phyloP scores from a whole-genome alignment of 345 rosid genomes.

The Firmiana major region DNA sequence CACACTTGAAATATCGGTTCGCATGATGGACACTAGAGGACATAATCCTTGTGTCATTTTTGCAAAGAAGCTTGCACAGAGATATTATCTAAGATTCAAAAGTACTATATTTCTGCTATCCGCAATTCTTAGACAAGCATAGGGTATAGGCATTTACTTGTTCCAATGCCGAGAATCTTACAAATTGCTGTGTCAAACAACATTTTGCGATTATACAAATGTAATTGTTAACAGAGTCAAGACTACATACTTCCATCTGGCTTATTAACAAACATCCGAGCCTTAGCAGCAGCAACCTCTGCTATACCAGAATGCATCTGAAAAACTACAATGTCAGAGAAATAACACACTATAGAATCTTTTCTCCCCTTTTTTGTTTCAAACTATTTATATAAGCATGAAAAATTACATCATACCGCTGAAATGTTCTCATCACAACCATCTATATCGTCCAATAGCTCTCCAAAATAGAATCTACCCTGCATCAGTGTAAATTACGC shows the following conservation, averaged over 20 bases:
- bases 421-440: conserved; percentile 70
- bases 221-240: neutral
- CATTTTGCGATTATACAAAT: neutral
- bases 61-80: neutral
- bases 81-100: neutral
- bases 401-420: conserved; percentile 46
- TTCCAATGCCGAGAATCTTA: neutral
- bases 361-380: neutral
- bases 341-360: conserved; percentile 5
- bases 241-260: conserved; percentile 85
- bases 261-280: conserved; percentile 86
- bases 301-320: conserved; percentile 93
- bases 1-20: neutral
- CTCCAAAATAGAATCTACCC: conserved; percentile 95
- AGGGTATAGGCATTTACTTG: neutral
- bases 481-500: conserved; percentile 32
- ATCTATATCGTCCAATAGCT: conserved; percentile 51
- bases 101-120: neutral
- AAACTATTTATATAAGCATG: conserved; percentile 12
- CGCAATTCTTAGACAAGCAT: neutral
- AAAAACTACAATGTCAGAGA: conserved; percentile 27
- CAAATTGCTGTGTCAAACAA: neutral
- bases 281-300: conserved; percentile 97
- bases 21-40: neutral
- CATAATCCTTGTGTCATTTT: neutral